Evolutionary conservation across 768 basidiomycete genomes (phyloP).

Genomic region (Termitomyces sp.): DNA sequence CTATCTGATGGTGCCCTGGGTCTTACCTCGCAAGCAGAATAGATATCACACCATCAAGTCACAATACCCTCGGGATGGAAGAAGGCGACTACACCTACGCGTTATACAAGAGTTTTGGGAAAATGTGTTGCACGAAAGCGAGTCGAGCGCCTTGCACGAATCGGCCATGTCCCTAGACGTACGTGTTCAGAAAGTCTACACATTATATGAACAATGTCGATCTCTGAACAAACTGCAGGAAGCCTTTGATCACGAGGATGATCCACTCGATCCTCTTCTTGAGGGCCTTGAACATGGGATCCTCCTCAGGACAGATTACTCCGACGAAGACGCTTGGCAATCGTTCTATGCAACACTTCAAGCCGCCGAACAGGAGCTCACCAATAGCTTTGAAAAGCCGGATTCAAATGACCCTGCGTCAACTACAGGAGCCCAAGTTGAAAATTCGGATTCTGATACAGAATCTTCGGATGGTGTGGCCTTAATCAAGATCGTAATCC

Average conservation of each 20-base stretch:
- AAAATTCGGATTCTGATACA: conserved; percentile 33
- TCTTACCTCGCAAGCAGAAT: conserved; percentile 20
- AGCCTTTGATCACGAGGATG: conserved; percentile 36
- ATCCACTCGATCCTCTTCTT: conserved; percentile 49
- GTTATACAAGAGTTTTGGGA: conserved; percentile 51
- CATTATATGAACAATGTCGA: not conserved
- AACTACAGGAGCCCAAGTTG: conserved; percentile 12
- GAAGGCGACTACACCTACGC: conserved; percentile 53
- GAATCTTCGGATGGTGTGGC: conserved; percentile 23
- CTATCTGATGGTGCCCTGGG: not conserved
- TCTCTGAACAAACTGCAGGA: conserved; percentile 12
- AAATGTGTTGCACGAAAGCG: conserved; percentile 13
- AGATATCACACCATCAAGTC: conserved; percentile 43
- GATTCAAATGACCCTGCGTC: not conserved
- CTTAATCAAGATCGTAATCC: conserved; percentile 49
- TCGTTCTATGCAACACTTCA: conserved; percentile 47
- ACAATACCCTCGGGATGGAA: conserved; percentile 47
- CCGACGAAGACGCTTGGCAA: conserved; percentile 64
- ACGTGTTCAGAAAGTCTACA: not conserved
- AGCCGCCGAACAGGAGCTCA: conserved; percentile 56
- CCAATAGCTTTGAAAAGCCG: conserved; percentile 19
- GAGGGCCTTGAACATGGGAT: conserved; percentile 54
- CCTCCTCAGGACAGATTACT: conserved; percentile 71
- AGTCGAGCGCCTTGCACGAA: not conserved
- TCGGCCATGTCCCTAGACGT: conserved; percentile 7